Evolutionary conservation across 2,329 filamentous ascomycete genomes (phyloP).

Genomic region (Orbilia oligospora): DNA sequence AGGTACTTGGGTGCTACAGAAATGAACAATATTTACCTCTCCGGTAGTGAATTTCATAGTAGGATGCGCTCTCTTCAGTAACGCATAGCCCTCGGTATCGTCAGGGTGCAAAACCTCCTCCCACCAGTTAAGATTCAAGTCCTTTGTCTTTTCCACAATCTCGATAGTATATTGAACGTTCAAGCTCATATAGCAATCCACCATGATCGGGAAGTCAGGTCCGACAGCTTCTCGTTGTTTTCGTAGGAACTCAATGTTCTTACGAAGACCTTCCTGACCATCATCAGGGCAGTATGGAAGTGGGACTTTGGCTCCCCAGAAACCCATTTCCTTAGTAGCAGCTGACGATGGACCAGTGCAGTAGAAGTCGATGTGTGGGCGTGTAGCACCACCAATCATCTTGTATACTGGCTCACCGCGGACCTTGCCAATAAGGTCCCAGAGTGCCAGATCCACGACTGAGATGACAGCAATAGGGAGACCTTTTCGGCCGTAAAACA

Average conservation of each 20-base stretch:
- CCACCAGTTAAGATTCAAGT: conserved; percentile 96
- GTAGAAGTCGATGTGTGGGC: conserved; percentile 88
- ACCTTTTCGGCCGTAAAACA: conserved; percentile 97
- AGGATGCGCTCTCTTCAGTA: conserved; percentile 91
- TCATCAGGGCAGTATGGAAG: conserved; percentile 92
- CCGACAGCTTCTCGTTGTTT: conserved; percentile 88
- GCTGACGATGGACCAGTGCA: conserved; percentile 90
- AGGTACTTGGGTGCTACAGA: not conserved
- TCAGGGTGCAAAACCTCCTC: conserved; percentile 93
- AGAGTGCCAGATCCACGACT: conserved; percentile 91
- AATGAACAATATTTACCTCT: conserved; percentile 69
- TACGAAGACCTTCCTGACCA: conserved; percentile 82
- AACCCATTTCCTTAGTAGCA: conserved; percentile 86
- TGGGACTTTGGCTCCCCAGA: conserved; percentile 90
- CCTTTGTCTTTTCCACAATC: conserved; percentile 84
- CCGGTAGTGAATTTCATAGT: conserved; percentile 94
- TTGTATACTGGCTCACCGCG: conserved; percentile 94
- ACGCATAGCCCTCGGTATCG: conserved; percentile 89
- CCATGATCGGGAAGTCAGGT: conserved; percentile 91
- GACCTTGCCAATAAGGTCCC: conserved; percentile 93
- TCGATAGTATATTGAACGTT: conserved; percentile 95
- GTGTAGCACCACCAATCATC: conserved; percentile 90
- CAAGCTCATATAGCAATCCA: conserved; percentile 97
- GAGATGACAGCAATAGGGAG: conserved; percentile 91
- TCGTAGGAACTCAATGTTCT: conserved; percentile 90